Percentiles rank a stretch among this genome's conserved stretches.
These are phyloP conservation scores for Rhynchosporium secalis DNA, from an alignment of 2,329 filamentous ascomycete species.

Conservation along the genomic window DNA sequence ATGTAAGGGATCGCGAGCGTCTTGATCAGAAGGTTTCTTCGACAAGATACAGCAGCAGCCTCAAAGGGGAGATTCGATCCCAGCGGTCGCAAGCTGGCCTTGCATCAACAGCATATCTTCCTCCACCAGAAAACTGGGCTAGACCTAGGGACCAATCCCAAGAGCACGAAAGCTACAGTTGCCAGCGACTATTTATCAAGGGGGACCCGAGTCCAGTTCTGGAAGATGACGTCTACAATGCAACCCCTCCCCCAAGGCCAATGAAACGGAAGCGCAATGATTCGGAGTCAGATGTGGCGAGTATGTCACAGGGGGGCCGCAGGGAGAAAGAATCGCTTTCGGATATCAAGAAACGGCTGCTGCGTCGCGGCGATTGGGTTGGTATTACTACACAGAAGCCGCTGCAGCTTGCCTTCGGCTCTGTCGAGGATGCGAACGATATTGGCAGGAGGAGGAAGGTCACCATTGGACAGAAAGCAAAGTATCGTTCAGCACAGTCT, in stretches of 20 bases:
- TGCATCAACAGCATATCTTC: background rate
- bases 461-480: slow-evolving; percentile 29
- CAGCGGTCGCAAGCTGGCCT: background rate
- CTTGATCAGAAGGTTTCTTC: slow-evolving; percentile 5
- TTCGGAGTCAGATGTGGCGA: slow-evolving; percentile 11
- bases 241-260: slow-evolving; percentile 28
- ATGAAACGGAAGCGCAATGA: slow-evolving; percentile 20
- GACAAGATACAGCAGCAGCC: background rate
- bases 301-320: slow-evolving; percentile 6
- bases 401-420: slow-evolving; percentile 28
- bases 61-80: background rate
- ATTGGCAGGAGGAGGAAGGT: slow-evolving; percentile 36
- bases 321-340: slow-evolving; percentile 25
- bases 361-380: slow-evolving; percentile 38
- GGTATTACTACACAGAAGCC: slow-evolving; percentile 34
- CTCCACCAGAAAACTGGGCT: background rate
- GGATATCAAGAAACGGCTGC: slow-evolving; percentile 34
- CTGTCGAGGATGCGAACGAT: slow-evolving; percentile 28
- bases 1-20: slow-evolving; percentile 16
- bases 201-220: slow-evolving; percentile 12
- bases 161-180: background rate
- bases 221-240: slow-evolving; percentile 32
- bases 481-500: slow-evolving; percentile 26
- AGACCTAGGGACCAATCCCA: background rate
- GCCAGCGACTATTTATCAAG: slow-evolving; percentile 10